phyloP scores from a whole-genome alignment of 805 yeast genomes.

The Scheffersomyces lignosus region DNA sequence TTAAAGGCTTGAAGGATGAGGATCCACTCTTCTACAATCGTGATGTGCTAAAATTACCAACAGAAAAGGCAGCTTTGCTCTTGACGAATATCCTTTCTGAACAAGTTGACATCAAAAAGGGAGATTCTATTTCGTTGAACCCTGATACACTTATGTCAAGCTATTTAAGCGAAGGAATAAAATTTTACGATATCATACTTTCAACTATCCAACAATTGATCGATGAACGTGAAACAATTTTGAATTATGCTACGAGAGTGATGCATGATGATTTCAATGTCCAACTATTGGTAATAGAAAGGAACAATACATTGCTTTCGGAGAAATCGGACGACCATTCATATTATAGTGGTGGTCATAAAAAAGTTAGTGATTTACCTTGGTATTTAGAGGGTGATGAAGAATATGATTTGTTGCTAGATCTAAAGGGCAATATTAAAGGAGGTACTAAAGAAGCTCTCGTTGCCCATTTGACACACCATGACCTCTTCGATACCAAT shows the following conservation, averaged over 20 bases:
- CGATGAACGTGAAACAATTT: slow-evolving; percentile 67
- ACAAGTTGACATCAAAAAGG: slow-evolving; percentile 41
- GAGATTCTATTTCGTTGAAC: slow-evolving; percentile 36
- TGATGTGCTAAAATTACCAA: slow-evolving; percentile 36
- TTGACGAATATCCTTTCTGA: slow-evolving; percentile 48
- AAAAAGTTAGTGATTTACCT: slow-evolving; percentile 47
- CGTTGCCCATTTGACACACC: slow-evolving; percentile 78
- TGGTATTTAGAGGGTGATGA: slow-evolving; percentile 75
- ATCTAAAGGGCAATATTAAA: slow-evolving; percentile 67
- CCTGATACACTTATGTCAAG: slow-evolving; percentile 40
- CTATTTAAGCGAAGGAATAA: slow-evolving; percentile 36
- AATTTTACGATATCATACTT: slow-evolving; percentile 34
- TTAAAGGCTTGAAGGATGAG: slow-evolving; percentile 60
- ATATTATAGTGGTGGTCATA: slow-evolving; percentile 33
- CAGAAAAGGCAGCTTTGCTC: slow-evolving; percentile 50
- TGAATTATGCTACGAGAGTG: slow-evolving; percentile 73
- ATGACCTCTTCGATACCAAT: slow-evolving; percentile 57
- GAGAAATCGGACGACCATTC: slow-evolving; percentile 38
- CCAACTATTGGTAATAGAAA: slow-evolving; percentile 51
- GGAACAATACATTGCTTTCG: slow-evolving; percentile 40
- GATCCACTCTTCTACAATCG: slow-evolving; percentile 45
- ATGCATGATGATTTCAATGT: slow-evolving; percentile 73
- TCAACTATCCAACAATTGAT: slow-evolving; percentile 55
- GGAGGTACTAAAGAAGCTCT: slow-evolving; percentile 84
- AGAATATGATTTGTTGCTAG: slow-evolving; percentile 55